phyloP scores from a whole-genome alignment of 2,329 filamentous ascomycete genomes.

The Aspergillus vadensis region DNA sequence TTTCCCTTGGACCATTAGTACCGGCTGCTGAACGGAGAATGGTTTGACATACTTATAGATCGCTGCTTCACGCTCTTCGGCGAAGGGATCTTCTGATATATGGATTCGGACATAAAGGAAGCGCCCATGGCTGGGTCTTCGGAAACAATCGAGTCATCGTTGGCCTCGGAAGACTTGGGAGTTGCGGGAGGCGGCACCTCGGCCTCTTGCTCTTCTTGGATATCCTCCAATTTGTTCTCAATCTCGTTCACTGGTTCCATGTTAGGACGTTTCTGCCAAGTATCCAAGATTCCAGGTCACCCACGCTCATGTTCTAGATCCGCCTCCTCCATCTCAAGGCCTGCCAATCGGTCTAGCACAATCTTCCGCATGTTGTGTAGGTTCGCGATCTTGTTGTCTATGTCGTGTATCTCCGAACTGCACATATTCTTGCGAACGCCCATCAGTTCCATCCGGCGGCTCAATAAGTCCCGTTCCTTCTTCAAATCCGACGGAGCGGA shows the following conservation, averaged over 20 bases:
- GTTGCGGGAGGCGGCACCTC: constrained; percentile 34
- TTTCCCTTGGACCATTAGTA: constrained; percentile 54
- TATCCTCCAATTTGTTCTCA: constrained; percentile 63
- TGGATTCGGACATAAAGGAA: constrained; percentile 94
- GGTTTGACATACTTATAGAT: constrained; percentile 39
- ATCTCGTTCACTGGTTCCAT: constrained; percentile 54
- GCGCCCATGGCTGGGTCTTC: constrained; percentile 55
- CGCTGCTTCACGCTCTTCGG: constrained; percentile 55
- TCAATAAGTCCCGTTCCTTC: constrained; percentile 76
- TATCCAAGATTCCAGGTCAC: constrained; percentile 34
- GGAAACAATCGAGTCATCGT: constrained; percentile 56
- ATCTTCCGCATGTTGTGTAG: constrained; percentile 90
- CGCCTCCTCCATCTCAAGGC: constrained; percentile 85
- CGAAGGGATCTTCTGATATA: constrained; percentile 88
- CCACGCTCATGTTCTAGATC: constrained; percentile 84
- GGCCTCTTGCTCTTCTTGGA: constrained; percentile 53
- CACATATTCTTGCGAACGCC: constrained; percentile 96
- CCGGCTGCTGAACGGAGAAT: not conserved
- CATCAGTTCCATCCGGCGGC: constrained; percentile 88
- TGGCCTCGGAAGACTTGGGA: constrained; percentile 38
- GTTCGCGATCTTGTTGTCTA: constrained; percentile 95
- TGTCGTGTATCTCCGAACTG: constrained; percentile 91
- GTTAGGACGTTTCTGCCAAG: constrained; percentile 5
- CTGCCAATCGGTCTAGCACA: constrained; percentile 81
- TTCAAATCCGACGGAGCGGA: constrained; percentile 72